Percentiles rank a stretch among this genome's conserved stretches.
Evolutionary conservation across 1,284 basidiomycete genomes (phyloP).

Genomic region (Ustilago trichophora): DNA sequence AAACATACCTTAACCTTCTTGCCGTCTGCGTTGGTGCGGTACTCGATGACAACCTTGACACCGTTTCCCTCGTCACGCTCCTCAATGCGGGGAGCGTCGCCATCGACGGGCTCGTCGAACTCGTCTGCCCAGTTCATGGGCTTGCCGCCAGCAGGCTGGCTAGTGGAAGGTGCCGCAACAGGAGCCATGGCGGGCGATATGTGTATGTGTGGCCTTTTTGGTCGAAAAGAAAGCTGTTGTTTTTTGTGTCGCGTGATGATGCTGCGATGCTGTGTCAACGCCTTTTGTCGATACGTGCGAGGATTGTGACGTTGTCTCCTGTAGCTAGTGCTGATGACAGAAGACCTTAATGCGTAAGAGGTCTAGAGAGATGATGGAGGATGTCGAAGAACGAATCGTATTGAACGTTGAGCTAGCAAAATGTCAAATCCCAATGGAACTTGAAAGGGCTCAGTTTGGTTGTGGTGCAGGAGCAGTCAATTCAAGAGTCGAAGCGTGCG

Average conservation of each 20-base stretch:
- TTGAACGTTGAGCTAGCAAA: no score
- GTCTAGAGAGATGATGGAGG: no score
- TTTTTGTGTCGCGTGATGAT: no score
- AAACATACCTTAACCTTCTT: conserved; percentile 86
- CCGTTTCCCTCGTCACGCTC: conserved; percentile 87
- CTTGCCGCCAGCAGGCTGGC: conserved; percentile 43
- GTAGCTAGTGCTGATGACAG: no score
- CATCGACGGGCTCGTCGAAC: conserved; percentile 54
- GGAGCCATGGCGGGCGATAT: conserved; percentile 32
- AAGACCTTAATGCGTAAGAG: no score
- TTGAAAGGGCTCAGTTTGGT: conserved; percentile 20
- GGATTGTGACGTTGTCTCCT: no score
- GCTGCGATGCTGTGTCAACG: background rate
- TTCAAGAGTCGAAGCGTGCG: no score
- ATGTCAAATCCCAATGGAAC: no score
- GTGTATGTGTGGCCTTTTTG: background rate
- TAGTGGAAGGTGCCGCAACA: conserved; percentile 39
- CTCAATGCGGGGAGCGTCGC: conserved; percentile 56
- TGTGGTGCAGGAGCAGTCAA: no score
- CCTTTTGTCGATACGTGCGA: no score
- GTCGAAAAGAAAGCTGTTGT: background rate
- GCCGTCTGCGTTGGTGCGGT: conserved; percentile 86
- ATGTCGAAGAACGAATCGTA: no score
- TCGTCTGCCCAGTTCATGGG: conserved; percentile 66
- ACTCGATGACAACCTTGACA: conserved; percentile 84